phyloP scores from a whole-genome alignment of 73 alveolate species.

The Paraurostyla sp. region DNA sequence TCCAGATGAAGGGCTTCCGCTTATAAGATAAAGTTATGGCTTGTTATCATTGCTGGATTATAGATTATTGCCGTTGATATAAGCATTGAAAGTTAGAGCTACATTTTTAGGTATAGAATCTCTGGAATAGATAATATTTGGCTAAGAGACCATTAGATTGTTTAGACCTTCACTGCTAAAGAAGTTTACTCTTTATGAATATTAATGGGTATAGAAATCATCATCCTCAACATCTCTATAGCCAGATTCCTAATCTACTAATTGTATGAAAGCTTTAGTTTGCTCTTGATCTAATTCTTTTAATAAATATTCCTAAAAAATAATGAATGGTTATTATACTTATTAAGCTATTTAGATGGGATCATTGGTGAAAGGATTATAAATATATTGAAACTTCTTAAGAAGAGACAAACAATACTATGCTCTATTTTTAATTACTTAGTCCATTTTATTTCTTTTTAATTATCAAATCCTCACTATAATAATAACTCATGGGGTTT shows the following conservation, averaged over 20 bases:
- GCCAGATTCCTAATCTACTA: background rate
- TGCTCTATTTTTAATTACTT: too few relatives aligned
- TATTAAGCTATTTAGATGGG: background rate
- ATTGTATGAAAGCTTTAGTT: background rate
- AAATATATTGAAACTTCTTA: background rate
- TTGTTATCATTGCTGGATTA: background rate
- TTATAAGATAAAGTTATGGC: background rate
- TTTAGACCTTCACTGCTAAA: background rate
- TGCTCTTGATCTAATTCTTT: background rate
- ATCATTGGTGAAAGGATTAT: constrained; percentile 33
- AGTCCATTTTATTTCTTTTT: too few relatives aligned
- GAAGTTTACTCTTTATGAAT: background rate
- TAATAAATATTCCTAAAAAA: background rate
- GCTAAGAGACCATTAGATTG: too few relatives aligned
- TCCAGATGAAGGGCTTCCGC: background rate
- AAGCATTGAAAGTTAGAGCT: background rate
- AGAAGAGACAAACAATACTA: background rate
- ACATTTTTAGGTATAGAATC: background rate
- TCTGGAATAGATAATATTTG: too few relatives aligned
- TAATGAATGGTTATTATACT: background rate
- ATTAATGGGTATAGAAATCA: background rate
- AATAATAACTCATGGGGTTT: too few relatives aligned
- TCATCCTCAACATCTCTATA: constrained; percentile 34
- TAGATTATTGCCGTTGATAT: too few relatives aligned
- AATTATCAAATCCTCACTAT: too few relatives aligned